phyloP scores from a whole-genome alignment of 176 grass and related monocot genomes.

The Melocanna baccifera region DNA sequence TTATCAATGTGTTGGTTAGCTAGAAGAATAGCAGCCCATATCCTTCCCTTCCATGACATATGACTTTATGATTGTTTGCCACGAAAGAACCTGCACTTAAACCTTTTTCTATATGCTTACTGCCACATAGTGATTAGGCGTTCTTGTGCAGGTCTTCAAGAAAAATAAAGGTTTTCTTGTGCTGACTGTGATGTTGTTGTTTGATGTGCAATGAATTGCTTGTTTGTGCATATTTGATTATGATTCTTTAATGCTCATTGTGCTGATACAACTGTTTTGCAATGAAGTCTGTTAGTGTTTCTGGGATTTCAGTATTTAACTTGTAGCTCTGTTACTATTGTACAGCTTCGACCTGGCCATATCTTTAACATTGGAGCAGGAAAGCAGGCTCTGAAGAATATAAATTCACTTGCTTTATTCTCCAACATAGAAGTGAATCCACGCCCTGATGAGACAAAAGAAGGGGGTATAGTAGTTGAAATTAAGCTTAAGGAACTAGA shows the following conservation, averaged over 20 bases:
- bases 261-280: neutral
- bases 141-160: neutral
- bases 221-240: neutral
- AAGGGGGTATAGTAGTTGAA: slow-evolving; percentile 95
- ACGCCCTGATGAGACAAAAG: slow-evolving; percentile 83
- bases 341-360: slow-evolving; percentile 86
- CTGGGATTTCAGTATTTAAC: slow-evolving; percentile 6
- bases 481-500: slow-evolving; percentile 97
- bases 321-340: neutral
- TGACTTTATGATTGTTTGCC: neutral
- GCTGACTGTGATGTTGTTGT: neutral
- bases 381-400: slow-evolving; percentile 91
- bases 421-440: slow-evolving; percentile 97
- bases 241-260: neutral
- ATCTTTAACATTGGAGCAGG: slow-evolving; percentile 95
- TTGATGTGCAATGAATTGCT: neutral
- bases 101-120: neutral
- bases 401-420: slow-evolving; percentile 89
- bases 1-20: neutral
- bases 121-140: neutral
- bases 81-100: neutral
- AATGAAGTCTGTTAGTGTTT: slow-evolving; percentile 3
- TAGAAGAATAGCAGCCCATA: neutral
- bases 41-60: neutral
- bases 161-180: neutral